phyloP scores from a whole-genome alignment of 169 alveolate species.

The Fabrea salina region DNA sequence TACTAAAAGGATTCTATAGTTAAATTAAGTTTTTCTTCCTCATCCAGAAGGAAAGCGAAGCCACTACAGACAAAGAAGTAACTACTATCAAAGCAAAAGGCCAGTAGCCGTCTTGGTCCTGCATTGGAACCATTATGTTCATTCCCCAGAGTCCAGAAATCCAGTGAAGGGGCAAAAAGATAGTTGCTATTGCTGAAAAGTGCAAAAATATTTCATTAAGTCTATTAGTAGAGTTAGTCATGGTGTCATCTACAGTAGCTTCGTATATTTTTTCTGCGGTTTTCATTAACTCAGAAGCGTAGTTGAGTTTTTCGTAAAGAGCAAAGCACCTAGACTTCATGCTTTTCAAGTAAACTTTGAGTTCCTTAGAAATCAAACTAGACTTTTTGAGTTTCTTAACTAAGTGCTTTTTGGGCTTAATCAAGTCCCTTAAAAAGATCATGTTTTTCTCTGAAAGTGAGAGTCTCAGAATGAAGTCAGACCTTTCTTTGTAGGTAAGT shows the following conservation, averaged over 20 bases:
- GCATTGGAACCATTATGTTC: slow-evolving; percentile 39
- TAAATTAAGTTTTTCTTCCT: neutral
- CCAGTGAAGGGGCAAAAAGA: slow-evolving; percentile 36
- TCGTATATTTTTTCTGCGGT: slow-evolving; percentile 2
- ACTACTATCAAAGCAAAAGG: neutral
- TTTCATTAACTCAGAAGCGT: neutral
- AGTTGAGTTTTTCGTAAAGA: neutral
- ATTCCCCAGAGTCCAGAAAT: slow-evolving; percentile 43
- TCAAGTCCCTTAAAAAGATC: neutral
- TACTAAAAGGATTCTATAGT: slow-evolving; percentile 13
- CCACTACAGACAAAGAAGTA: neutral
- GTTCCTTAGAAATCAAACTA: neutral
- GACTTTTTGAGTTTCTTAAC: neutral
- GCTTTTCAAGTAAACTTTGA: neutral
- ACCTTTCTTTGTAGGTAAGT: neutral
- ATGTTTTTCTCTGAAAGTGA: neutral
- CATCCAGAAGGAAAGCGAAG: neutral
- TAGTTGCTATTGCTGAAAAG: slow-evolving; percentile 40
- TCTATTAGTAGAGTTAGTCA: neutral
- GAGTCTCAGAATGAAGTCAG: slow-evolving; percentile 1
- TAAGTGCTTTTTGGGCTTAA: neutral
- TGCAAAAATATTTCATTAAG: slow-evolving; percentile 21
- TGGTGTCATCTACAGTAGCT: slow-evolving; percentile 28
- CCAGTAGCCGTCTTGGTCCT: neutral
- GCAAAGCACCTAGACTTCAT: neutral